A percentile compares a stretch with the other conserved stretches of the same genome.
Conservation (phyloP, 2,329 filamentous ascomycete species). For the Colletotrichum siamense region DNA sequence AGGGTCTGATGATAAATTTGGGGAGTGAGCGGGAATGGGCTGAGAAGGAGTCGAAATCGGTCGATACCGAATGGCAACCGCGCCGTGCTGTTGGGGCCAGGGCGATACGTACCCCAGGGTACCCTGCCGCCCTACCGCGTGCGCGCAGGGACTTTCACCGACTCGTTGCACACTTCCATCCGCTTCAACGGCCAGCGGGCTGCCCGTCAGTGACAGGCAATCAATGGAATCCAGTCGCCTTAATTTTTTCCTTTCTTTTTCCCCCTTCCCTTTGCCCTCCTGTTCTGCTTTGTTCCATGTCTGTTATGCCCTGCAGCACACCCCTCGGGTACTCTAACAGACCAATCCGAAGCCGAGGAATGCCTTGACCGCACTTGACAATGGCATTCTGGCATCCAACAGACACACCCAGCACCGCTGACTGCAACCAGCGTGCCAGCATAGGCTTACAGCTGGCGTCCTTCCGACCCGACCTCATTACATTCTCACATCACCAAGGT, state of each 20-base stretch:
- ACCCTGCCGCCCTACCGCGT: neutral
- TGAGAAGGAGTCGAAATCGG: constrained; percentile 39
- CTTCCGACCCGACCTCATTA: neutral
- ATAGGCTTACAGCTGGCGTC: neutral
- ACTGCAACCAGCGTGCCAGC: neutral
- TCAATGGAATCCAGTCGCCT: neutral
- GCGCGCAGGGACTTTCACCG: constrained; percentile 20
- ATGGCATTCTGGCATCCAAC: neutral
- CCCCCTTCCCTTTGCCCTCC: neutral
- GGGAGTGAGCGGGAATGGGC: constrained; percentile 39
- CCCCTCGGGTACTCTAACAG: neutral
- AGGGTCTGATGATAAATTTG: constrained; percentile 38
- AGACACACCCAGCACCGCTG: neutral
- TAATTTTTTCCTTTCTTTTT: neutral
- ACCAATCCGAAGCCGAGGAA: neutral
- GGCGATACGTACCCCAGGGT: constrained; percentile 9
- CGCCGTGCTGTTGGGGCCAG: constrained; percentile 4
- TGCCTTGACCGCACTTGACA: neutral
- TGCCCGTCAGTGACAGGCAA: neutral
- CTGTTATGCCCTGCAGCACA: neutral
- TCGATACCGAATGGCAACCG: constrained; percentile 32
- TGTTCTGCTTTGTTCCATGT: neutral
- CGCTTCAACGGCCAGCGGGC: constrained; percentile 3
- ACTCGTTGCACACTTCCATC: neutral
- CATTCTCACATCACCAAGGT: neutral